phyloP scores from a whole-genome alignment of 2,329 filamentous ascomycete species.

The Metarhizium robertsii region DNA sequence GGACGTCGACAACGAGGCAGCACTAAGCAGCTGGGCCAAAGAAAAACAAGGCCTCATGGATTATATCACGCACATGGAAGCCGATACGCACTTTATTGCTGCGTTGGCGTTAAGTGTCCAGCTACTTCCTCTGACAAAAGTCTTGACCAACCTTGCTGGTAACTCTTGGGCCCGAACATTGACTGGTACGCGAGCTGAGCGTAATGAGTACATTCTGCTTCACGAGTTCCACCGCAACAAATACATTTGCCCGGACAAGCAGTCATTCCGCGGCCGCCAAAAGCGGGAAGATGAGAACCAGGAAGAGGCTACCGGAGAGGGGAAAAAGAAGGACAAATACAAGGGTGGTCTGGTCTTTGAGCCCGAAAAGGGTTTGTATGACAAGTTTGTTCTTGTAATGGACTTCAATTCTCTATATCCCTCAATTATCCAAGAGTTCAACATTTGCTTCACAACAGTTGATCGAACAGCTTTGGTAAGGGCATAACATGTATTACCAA shows the following conservation, averaged over 20 bases:
- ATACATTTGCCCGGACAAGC: slow-evolving; percentile 96
- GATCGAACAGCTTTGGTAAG: slow-evolving; percentile 65
- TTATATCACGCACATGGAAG: slow-evolving; percentile 87
- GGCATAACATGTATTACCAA: slow-evolving; percentile 4
- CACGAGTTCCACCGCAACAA: slow-evolving; percentile 96
- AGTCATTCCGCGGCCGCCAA: slow-evolving; percentile 65
- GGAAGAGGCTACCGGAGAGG: slow-evolving; percentile 60
- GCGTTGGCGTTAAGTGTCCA: slow-evolving; percentile 83
- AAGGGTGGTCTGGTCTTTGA: slow-evolving; percentile 98
- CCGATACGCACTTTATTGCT: slow-evolving; percentile 92
- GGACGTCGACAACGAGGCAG: slow-evolving; percentile 82
- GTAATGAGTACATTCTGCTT: slow-evolving; percentile 97
- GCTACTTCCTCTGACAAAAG: slow-evolving; percentile 87
- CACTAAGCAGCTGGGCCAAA: slow-evolving; percentile 73
- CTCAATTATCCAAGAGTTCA: slow-evolving; percentile 98
- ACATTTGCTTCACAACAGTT: slow-evolving; percentile 98
- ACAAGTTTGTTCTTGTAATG: slow-evolving; percentile 98
- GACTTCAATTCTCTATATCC: slow-evolving; percentile 99
- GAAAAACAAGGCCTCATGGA: slow-evolving; percentile 80
- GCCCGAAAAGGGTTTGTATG: slow-evolving; percentile 92
- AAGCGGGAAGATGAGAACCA: slow-evolving; percentile 61
- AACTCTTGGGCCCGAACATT: slow-evolving; percentile 97
- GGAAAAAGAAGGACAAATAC: slow-evolving; percentile 98
- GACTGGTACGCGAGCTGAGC: slow-evolving; percentile 90
- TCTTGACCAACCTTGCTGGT: slow-evolving; percentile 89